Evolutionary conservation across 2,329 filamentous ascomycete genomes (phyloP).

Genomic region (Aspergillus ruber): DNA sequence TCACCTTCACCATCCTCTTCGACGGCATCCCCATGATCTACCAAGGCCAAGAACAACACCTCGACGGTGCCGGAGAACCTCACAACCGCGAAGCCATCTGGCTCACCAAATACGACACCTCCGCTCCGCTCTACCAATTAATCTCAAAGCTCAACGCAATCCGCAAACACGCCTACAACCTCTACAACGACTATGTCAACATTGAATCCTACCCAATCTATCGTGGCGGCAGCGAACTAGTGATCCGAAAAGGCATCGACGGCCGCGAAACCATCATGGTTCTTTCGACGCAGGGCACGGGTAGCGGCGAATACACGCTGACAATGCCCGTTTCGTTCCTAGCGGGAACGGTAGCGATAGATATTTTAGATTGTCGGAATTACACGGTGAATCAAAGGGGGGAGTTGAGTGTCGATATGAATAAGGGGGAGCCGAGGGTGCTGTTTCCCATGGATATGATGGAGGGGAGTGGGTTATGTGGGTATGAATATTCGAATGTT

Average conservation of each 20-base stretch:
- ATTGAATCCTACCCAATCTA: conserved; percentile 36
- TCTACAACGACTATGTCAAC: conserved; percentile 32
- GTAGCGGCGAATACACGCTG: conserved; percentile 23
- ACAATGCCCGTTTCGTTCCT: conserved; percentile 22
- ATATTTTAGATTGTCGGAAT: conserved; percentile 22
- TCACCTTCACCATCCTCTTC: conserved; percentile 55
- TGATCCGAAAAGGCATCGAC: conserved; percentile 40
- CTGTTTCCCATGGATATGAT: conserved; percentile 22
- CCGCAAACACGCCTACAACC: conserved; percentile 34
- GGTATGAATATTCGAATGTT: conserved; percentile 10
- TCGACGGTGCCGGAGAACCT: conserved; percentile 42
- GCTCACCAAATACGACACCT: conserved; percentile 44
- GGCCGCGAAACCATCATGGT: conserved; percentile 38
- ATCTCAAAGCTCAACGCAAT: conserved; percentile 36
- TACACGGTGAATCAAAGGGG: conserved; percentile 21
- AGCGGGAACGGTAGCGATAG: conserved; percentile 18
- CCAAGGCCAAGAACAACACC: conserved; percentile 60
- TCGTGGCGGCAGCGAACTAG: conserved; percentile 37
- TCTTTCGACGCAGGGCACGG: conserved; percentile 36
- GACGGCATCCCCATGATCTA: conserved; percentile 61
- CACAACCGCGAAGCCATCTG: conserved; percentile 52
- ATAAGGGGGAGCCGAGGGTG: conserved; percentile 25
- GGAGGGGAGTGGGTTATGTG: conserved; percentile 27
- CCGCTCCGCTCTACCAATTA: conserved; percentile 33
- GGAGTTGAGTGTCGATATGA: conserved; percentile 21